Evolutionary conservation across 2,329 filamentous ascomycete genomes (phyloP).

Genomic region (Colletotrichum sidae): DNA sequence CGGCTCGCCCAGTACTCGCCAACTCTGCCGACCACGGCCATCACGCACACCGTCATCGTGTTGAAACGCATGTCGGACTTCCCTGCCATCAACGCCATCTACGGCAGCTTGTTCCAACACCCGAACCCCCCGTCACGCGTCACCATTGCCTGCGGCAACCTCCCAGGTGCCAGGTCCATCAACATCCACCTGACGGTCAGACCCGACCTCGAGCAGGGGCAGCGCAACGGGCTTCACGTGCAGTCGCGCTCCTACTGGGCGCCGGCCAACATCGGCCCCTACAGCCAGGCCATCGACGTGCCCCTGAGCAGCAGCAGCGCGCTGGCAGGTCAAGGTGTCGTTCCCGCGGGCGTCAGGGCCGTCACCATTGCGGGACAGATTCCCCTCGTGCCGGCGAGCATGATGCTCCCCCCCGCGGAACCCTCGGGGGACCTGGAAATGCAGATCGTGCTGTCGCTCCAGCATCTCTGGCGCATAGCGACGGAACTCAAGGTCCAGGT

Average conservation of each 20-base stretch:
- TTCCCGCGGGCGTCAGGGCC: constrained; percentile 43
- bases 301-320: constrained; percentile 42
- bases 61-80: constrained; percentile 87
- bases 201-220: constrained; percentile 39
- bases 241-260: constrained; percentile 97
- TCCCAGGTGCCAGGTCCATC: constrained; percentile 72
- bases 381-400: constrained; percentile 83
- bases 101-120: constrained; percentile 77
- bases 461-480: constrained; percentile 90
- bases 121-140: constrained; percentile 89
- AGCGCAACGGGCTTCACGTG: constrained; percentile 80
- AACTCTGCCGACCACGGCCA: constrained; percentile 52
- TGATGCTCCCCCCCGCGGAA: constrained; percentile 66
- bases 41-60: constrained; percentile 73
- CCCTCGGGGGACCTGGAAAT: constrained; percentile 57
- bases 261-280: constrained; percentile 96
- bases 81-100: constrained; percentile 77
- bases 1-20: constrained; percentile 50
- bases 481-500: constrained; percentile 76
- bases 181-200: constrained; percentile 67
- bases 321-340: constrained; percentile 1
- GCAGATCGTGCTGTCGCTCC: constrained; percentile 79
- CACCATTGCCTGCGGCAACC: constrained; percentile 80
- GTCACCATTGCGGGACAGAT: constrained; percentile 91
- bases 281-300: constrained; percentile 85